Conservation (phyloP, 2,329 filamentous ascomycete genomes). For the Microsporum canis region DNA sequence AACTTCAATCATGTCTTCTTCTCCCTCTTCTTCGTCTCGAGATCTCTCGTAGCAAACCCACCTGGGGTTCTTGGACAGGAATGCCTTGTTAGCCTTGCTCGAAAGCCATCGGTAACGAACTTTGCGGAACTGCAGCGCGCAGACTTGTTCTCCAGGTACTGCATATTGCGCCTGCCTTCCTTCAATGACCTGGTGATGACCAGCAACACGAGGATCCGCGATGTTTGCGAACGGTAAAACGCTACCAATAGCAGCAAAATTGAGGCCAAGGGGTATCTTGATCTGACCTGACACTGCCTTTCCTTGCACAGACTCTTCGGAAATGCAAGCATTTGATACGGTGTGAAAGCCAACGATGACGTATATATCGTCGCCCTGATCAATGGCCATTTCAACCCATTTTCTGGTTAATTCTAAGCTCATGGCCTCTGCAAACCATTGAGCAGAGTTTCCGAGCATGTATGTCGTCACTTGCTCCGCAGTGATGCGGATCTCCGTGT, state of each 20-base stretch:
- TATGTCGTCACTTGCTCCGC: background rate
- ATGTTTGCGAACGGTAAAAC: background rate
- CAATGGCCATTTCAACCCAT: background rate
- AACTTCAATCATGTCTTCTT: background rate
- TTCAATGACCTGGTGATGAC: background rate
- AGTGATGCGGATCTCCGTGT: background rate
- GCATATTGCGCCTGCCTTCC: background rate
- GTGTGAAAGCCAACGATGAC: slow-evolving; percentile 1
- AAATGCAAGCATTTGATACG: background rate
- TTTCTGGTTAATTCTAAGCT: background rate
- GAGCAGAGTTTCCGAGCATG: background rate
- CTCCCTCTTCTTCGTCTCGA: background rate
- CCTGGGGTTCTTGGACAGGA: background rate
- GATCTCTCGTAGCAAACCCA: background rate
- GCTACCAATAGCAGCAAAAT: background rate
- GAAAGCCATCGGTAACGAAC: background rate
- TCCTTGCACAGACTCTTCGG: background rate
- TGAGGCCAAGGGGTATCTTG: background rate
- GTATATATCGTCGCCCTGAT: background rate
- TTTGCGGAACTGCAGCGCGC: background rate
- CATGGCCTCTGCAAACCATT: background rate
- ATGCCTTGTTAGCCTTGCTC: background rate
- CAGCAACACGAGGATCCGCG: background rate
- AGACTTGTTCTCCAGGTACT: background rate
- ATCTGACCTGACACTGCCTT: background rate